Evolutionary conservation across 2,329 filamentous ascomycete genomes (phyloP).

Genomic region (Didymella sp.): DNA sequence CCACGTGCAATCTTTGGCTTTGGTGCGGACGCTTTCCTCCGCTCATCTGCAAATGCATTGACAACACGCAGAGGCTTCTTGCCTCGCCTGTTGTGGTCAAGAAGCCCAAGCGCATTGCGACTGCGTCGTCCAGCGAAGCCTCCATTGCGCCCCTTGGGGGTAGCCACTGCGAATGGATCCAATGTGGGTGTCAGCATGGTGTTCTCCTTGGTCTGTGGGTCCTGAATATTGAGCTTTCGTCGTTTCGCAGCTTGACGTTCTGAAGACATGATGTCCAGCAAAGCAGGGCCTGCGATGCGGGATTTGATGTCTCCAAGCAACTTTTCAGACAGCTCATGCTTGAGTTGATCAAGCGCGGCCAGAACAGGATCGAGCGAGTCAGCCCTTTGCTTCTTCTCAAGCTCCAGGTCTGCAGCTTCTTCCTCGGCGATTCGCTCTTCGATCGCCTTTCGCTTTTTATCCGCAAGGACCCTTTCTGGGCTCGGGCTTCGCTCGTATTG

Average conservation of each 20-base stretch:
- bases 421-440: slow-evolving; percentile 71
- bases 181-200: slow-evolving; percentile 62
- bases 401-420: slow-evolving; percentile 81
- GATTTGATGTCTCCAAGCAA: slow-evolving; percentile 88
- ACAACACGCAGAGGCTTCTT: slow-evolving; percentile 49
- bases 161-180: slow-evolving; percentile 68
- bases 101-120: slow-evolving; percentile 53
- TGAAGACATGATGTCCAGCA: slow-evolving; percentile 84
- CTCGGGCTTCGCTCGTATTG: slow-evolving; percentile 65
- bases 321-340: slow-evolving; percentile 83
- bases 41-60: slow-evolving; percentile 64
- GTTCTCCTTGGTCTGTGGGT: slow-evolving; percentile 66
- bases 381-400: slow-evolving; percentile 87
- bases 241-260: slow-evolving; percentile 80
- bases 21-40: slow-evolving; percentile 62
- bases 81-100: slow-evolving; percentile 54
- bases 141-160: slow-evolving; percentile 61
- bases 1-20: slow-evolving; percentile 70
- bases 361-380: slow-evolving; percentile 88
- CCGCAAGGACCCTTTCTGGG: slow-evolving; percentile 57
- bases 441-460: slow-evolving; percentile 68
- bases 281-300: slow-evolving; percentile 79
- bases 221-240: slow-evolving; percentile 77
- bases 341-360: slow-evolving; percentile 80
- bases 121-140: slow-evolving; percentile 52